A percentile compares a stretch with the other conserved stretches of the same genome.
Conservation (phyloP, 1,284 basidiomycete genomes). For the Ganoderma lucidum region DNA sequence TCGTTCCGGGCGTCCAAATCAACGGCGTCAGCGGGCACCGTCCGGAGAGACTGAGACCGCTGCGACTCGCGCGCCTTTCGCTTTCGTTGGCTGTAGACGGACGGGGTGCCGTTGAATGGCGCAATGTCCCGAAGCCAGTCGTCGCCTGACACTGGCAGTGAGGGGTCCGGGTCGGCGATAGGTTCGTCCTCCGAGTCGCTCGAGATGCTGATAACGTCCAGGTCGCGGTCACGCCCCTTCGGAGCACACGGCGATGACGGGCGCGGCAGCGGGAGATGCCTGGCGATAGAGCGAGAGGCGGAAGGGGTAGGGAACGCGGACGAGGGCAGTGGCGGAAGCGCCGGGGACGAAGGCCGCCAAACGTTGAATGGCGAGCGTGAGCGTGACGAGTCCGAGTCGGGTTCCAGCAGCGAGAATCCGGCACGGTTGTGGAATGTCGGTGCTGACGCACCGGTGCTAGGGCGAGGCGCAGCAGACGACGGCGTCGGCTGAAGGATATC, state of each 20-base stretch:
- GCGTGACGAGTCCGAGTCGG: conserved; percentile 1
- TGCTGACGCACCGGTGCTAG: not conserved
- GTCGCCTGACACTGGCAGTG: not conserved
- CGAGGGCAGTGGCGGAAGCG: conserved; percentile 11
- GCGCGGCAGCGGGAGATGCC: not conserved
- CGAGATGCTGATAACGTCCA: conserved; percentile 30
- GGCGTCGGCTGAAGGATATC: not conserved
- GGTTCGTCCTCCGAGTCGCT: conserved; percentile 27
- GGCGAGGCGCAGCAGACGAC: conserved; percentile 4
- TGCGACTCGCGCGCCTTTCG: conserved; percentile 17
- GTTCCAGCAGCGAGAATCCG: not conserved
- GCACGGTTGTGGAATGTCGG: not conserved
- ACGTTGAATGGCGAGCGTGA: conserved; percentile 16
- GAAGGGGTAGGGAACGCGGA: conserved; percentile 17
- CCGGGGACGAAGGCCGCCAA: conserved; percentile 10
- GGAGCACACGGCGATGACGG: conserved; percentile 2
- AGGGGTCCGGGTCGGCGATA: not conserved
- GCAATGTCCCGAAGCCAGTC: conserved; percentile 2
- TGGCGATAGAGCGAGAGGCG: conserved; percentile 6
- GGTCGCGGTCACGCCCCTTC: conserved; percentile 1
- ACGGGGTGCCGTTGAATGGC: conserved; percentile 17
- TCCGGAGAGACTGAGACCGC: conserved; percentile 8
- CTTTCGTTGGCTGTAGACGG: conserved; percentile 21
- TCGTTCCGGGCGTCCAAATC: not conserved
- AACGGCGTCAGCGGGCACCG: not conserved